phyloP scores from a whole-genome alignment of 179 eudicot species.

The Heliamphora pulchella region DNA sequence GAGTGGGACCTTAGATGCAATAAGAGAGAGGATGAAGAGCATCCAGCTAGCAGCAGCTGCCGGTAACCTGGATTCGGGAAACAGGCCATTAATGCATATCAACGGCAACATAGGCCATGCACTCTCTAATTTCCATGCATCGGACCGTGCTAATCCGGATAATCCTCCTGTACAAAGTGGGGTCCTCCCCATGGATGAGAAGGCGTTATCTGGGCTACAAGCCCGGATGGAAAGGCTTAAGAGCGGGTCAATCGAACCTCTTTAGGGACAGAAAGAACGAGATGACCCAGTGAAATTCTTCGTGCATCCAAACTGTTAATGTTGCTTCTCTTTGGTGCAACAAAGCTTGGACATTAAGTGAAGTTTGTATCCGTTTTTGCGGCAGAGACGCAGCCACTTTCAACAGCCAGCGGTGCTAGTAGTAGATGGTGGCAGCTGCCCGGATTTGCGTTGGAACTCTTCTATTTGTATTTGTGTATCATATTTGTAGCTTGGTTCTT shows the following conservation, averaged over 20 bases:
- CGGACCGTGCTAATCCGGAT: conserved; percentile 31
- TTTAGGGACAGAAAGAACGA: conserved; percentile 21
- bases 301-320: background rate
- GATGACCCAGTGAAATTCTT: background rate
- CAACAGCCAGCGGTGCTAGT: too few relatives aligned
- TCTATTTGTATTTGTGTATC: too few relatives aligned
- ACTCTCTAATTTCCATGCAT: conserved; percentile 25
- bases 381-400: too few relatives aligned
- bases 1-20: conserved; percentile 80
- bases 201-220: conserved; percentile 85
- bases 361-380: too few relatives aligned
- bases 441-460: too few relatives aligned
- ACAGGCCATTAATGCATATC: conserved; percentile 46
- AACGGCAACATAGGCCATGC: conserved; percentile 47
- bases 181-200: conserved; percentile 93
- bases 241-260: conserved; percentile 79
- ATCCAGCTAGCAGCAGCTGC: conserved; percentile 74
- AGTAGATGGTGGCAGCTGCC: too few relatives aligned
- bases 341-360: too few relatives aligned
- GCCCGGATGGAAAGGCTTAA: conserved; percentile 96
- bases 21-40: conserved; percentile 92
- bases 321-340: too few relatives aligned
- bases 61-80: conserved; percentile 52
- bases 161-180: conserved; percentile 60
- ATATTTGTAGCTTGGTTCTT: too few relatives aligned